Evolutionary conservation across 176 grass and related monocot species (phyloP), one percentile per base, ranked within the genome.

Genomic region (Aegilops bicornis): DNA sequence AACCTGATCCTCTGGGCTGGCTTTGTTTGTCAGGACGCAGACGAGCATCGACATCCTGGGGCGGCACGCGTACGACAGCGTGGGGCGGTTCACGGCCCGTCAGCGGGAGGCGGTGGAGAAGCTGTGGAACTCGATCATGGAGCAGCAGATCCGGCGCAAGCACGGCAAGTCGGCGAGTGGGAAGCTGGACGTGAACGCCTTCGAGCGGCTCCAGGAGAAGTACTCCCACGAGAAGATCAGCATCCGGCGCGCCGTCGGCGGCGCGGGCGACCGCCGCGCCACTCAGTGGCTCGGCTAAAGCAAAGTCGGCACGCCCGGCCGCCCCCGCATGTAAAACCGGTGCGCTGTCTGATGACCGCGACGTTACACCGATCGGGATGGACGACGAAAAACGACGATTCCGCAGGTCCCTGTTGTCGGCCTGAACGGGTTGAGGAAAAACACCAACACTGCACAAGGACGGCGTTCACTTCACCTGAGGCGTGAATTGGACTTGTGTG

Each of bases 51-150:
- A 98, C 73, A 94, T 98, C 69, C 84, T 98, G 8, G 89, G 79
- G 37, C 90, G 91, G 89, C 97, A 98, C 14, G 94, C 97, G 4
- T 96, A 91, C 5, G 94, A 98, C 64, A 75, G 94, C 54, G 73
- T 85, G 66, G 64, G 82, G n/a, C 87, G 87, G 40, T 96, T 98
- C 90, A 98, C 94, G n/a, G 24, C 4, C 60, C 64, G 20, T 81
- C 97, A 98, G 72, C 74, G 92, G 73, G 90, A 92, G 11, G 94
- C 94, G 0, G 92, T 96, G 2, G 80, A 70, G 77, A 96, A 91
- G 79, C 81, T 98, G 65, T 98, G 96, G 96, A 91, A 82, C 47
- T 98, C 96, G 7, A 98, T 96, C 88, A 98, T 86, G 60, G 96
- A 96, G 71, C 96, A 96, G 61, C 96, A 94, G 73, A 91, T 91